These are phyloP conservation scores for Metschnikowia drakensbergensis DNA, from an alignment of 805 yeast species.

Conservation along the genomic window DNA sequence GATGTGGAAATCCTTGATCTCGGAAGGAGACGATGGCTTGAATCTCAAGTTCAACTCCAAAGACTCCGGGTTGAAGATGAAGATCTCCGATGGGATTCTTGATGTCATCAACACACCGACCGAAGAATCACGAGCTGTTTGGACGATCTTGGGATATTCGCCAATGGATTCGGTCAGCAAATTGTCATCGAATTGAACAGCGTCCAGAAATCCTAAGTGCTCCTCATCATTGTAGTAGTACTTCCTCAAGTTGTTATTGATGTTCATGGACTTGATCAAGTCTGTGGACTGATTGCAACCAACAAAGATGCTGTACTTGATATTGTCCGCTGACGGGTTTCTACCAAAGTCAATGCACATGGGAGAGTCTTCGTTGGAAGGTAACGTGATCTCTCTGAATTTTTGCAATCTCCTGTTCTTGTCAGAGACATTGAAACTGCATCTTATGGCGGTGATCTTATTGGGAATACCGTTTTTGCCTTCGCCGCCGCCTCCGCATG, in stretches of 20 bases:
- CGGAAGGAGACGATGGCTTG: slow-evolving; percentile 49
- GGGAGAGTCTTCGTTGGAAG: slow-evolving; percentile 79
- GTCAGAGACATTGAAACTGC: slow-evolving; percentile 49
- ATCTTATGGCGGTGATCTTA: slow-evolving; percentile 63
- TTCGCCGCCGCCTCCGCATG: slow-evolving; percentile 95
- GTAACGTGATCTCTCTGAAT: slow-evolving; percentile 58
- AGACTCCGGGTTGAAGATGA: slow-evolving; percentile 53
- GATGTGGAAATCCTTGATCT: slow-evolving; percentile 59
- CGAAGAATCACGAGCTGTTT: slow-evolving; percentile 54
- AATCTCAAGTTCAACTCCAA: slow-evolving; percentile 53
- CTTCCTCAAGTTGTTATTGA: slow-evolving; percentile 70
- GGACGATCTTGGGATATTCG: slow-evolving; percentile 62
- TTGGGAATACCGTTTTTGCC: slow-evolving; percentile 87
- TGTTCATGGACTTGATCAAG: slow-evolving; percentile 51
- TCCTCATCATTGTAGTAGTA: slow-evolving; percentile 53
- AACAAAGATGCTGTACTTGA: slow-evolving; percentile 50
- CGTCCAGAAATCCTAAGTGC: slow-evolving; percentile 56
- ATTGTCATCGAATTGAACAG: slow-evolving; percentile 55
- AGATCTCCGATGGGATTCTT: slow-evolving; percentile 57
- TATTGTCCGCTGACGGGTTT: slow-evolving; percentile 20
- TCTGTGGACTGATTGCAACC: slow-evolving; percentile 73
- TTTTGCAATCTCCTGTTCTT: slow-evolving; percentile 46
- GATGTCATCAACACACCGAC: slow-evolving; percentile 70
- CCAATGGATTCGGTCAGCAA: slow-evolving; percentile 33
- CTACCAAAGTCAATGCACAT: slow-evolving; percentile 60